phyloP scores from a whole-genome alignment of 2,329 filamentous ascomycete genomes.

The Phialemoniopsis sp. region DNA sequence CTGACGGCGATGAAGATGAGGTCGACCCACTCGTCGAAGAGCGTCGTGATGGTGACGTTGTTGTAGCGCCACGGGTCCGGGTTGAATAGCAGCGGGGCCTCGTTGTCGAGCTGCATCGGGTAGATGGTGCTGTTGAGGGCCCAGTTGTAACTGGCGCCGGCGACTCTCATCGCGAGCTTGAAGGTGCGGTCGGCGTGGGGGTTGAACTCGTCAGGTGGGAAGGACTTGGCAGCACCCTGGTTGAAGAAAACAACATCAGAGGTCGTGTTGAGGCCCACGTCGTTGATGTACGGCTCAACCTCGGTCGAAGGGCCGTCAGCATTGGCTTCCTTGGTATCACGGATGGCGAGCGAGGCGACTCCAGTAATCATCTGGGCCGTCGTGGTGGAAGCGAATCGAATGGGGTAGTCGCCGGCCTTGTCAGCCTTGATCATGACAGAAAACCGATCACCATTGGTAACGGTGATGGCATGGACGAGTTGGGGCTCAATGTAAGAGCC shows the following conservation, averaged over 20 bases:
- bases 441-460: slow-evolving; percentile 50
- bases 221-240: slow-evolving; percentile 36
- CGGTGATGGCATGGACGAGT: slow-evolving; percentile 37
- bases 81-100: slow-evolving; percentile 40
- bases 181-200: slow-evolving; percentile 39
- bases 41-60: slow-evolving; percentile 44
- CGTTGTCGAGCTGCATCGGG: slow-evolving; percentile 27
- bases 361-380: slow-evolving; percentile 52
- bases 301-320: slow-evolving; percentile 15
- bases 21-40: slow-evolving; percentile 48
- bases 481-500: slow-evolving; percentile 49
- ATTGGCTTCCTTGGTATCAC: not conserved
- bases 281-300: slow-evolving; percentile 38
- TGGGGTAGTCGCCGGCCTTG: slow-evolving; percentile 44
- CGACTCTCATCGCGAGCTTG: slow-evolving; percentile 32
- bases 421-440: slow-evolving; percentile 44
- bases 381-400: slow-evolving; percentile 45
- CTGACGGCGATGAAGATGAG: slow-evolving; percentile 42
- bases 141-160: slow-evolving; percentile 46
- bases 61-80: slow-evolving; percentile 24
- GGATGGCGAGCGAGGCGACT: slow-evolving; percentile 42
- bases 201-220: slow-evolving; percentile 38
- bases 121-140: slow-evolving; percentile 43
- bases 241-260: slow-evolving; percentile 37
- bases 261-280: slow-evolving; percentile 38